Evolutionary conservation across 2,329 filamentous ascomycete species (phyloP), one percentile per base, ranked within the genome.

Genomic region (Sclerotinia subarctica): DNA sequence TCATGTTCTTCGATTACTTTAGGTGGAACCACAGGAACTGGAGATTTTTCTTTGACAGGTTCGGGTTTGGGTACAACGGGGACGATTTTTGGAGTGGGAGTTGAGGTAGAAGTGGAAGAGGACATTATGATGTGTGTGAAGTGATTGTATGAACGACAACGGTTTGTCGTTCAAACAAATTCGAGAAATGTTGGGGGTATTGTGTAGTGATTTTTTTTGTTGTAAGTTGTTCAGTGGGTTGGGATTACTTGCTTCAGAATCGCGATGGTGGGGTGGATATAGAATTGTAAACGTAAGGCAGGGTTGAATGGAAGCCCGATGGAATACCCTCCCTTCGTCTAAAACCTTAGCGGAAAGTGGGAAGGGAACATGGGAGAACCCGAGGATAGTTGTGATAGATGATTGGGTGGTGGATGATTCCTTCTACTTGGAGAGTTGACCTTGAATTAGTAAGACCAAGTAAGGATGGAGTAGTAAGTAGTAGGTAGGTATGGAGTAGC

Each of bases 241-340:
- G 24, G 24, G 21, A 24, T 62, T 38, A 62, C 46, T 62, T 62
- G 59, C 29, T 62, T 62, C 51, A 26, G 63, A 65, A 65, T 58
- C 11, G 52, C 11, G 63, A 58, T 65, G 63, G 63, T 65, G 63
- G 63, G 63, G 63, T 60, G 51, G 19, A 47, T 26, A 17, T 35
- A 51, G 42, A 46, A 44, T 62, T 26, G 17, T 13, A 62, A 56
- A 49, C 53, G 53, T 46, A 57, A 57, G 63, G 63, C 63, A 65
- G 63, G 51, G 63, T 57, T 57, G 26, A 49, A 62, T 17, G 52
- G 26, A 57, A 57, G 63, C 19, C 21, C 17, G 51, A 21, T 32
- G 26, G 51, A 56, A 56, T 53, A 19, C 53, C 32, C 35, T n/a
- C 21, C 29, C 53, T 56, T 56, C 53, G 53, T 56, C 53, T 56